phyloP scores from a whole-genome alignment of 129 eudicot species.

The Apium graveolens region DNA sequence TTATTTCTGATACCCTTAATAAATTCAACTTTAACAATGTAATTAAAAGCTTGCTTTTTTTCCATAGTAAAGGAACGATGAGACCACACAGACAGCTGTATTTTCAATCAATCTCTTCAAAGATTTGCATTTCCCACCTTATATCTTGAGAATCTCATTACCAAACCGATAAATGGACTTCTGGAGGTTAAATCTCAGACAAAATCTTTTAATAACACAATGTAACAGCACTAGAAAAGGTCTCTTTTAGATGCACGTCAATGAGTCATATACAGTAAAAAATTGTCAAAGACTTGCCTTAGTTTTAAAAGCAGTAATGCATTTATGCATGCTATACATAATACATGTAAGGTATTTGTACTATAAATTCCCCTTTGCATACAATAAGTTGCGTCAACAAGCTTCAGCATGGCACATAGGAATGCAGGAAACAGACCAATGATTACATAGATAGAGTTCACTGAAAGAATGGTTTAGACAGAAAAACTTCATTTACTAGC shows the following conservation, averaged over 20 bases:
- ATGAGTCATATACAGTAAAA: neutral
- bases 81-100: constrained; percentile 12
- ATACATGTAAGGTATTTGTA: neutral
- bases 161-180: neutral
- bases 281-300: constrained; percentile 1
- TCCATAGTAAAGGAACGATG: constrained; percentile 9
- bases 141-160: constrained; percentile 4
- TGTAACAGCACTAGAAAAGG: neutral
- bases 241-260: neutral
- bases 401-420: neutral
- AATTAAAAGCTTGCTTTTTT: constrained; percentile 9
- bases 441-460: neutral
- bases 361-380: neutral
- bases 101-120: constrained; percentile 4
- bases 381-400: neutral
- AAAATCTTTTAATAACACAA: neutral
- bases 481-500: neutral
- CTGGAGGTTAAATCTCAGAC: neutral
- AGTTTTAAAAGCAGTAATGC: neutral
- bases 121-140: constrained; percentile 8
- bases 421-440: neutral
- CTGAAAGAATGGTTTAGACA: too few species aligned
- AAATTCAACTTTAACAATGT: constrained; percentile 10
- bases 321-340: neutral
- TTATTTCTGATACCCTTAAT: constrained; percentile 5